Evolutionary conservation across 164 flowering plant genomes (phyloP).

Genomic region (Cinnamomum micranthum): DNA sequence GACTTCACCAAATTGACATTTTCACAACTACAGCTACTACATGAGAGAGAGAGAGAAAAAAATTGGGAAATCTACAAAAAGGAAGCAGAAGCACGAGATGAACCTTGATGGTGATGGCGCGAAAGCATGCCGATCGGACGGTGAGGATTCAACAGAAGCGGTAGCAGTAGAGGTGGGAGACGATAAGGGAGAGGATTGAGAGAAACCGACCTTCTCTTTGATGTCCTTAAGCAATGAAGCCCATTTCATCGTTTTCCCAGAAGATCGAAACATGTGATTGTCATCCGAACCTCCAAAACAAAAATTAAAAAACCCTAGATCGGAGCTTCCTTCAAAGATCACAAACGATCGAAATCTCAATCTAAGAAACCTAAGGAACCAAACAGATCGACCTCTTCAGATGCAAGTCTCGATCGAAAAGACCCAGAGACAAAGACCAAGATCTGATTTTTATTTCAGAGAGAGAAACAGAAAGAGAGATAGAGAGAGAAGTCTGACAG

Average conservation of each 20-base stretch:
- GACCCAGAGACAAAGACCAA: constrained; percentile 2
- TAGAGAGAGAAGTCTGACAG: constrained; percentile 22
- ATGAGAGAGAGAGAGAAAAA: not conserved
- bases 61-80: not conserved
- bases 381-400: constrained; percentile 11
- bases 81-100: not conserved
- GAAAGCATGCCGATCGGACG: constrained; percentile 25
- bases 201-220: constrained; percentile 87
- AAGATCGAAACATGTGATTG: constrained; percentile 47
- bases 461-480: constrained; percentile 16
- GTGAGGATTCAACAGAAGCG: constrained; percentile 8
- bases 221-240: constrained; percentile 89
- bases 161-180: constrained; percentile 20
- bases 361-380: constrained; percentile 20
- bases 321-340: too few relatives aligned
- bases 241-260: constrained; percentile 89
- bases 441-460: constrained; percentile 14
- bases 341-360: constrained; percentile 3
- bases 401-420: constrained; percentile 12
- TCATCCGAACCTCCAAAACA: constrained; percentile 41
- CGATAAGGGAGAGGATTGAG: constrained; percentile 34
- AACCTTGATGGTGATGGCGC: constrained; percentile 54
- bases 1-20: not conserved
- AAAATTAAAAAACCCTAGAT: not conserved
- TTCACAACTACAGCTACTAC: not conserved